Conservation (phyloP, 495 filamentous ascomycete species). For the Cairneyella variabilis region DNA sequence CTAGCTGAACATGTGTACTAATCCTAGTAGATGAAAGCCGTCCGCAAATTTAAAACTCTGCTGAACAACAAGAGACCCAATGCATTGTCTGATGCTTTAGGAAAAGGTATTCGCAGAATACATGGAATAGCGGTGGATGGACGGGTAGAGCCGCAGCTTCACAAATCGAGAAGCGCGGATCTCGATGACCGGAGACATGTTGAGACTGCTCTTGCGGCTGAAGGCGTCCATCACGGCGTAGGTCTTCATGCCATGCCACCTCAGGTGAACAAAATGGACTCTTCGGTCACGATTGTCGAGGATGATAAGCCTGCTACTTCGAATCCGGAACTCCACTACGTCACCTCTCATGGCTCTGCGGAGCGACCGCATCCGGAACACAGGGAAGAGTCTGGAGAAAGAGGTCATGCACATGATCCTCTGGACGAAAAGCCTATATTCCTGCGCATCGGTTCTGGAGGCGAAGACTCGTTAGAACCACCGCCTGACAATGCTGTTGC, state of each 20-base stretch:
- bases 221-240: slow-evolving; percentile 40
- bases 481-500: slow-evolving; percentile 53
- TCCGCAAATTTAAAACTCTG: slow-evolving; percentile 75
- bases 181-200: slow-evolving; percentile 46
- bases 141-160: slow-evolving; percentile 43
- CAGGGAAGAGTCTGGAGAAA: slow-evolving; percentile 32
- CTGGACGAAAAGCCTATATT: slow-evolving; percentile 51
- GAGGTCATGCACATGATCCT: slow-evolving; percentile 65
- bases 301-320: neutral
- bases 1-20: neutral
- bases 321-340: neutral
- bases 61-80: slow-evolving; percentile 42
- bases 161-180: slow-evolving; percentile 45
- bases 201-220: slow-evolving; percentile 44
- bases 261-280: slow-evolving; percentile 6
- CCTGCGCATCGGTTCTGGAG: slow-evolving; percentile 69
- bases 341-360: too few relatives aligned
- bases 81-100: slow-evolving; percentile 54
- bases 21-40: slow-evolving; percentile 76
- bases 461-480: slow-evolving; percentile 34
- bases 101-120: slow-evolving; percentile 50
- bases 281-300: slow-evolving; percentile 5
- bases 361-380: slow-evolving; percentile 19
- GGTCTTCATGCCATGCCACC: neutral
- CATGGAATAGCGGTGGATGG: slow-evolving; percentile 15